phyloP scores from a whole-genome alignment of 2,329 filamentous ascomycete species.

The Trichoderma citrinoviride region DNA sequence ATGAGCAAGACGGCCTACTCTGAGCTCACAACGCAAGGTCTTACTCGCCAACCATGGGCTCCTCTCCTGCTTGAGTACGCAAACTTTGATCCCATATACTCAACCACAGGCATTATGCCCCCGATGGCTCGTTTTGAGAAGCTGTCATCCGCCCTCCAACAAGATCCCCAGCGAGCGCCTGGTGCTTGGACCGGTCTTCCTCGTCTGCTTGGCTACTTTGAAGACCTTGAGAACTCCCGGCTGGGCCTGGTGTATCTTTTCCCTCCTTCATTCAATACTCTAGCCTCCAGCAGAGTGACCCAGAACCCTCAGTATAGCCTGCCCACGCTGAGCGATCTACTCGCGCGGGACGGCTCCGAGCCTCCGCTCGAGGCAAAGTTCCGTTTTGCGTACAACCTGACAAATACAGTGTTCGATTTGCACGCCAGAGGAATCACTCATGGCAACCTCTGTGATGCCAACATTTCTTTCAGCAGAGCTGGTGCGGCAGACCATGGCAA shows the following conservation, averaged over 20 bases:
- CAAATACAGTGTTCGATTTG: slow-evolving; percentile 70
- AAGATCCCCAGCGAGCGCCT: slow-evolving; percentile 49
- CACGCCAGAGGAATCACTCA: slow-evolving; percentile 68
- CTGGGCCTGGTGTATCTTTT: slow-evolving; percentile 75
- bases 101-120: slow-evolving; percentile 60
- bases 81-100: slow-evolving; percentile 60
- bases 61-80: slow-evolving; percentile 71
- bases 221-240: slow-evolving; percentile 67
- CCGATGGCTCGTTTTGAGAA: slow-evolving; percentile 64
- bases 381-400: slow-evolving; percentile 68
- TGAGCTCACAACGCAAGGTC: slow-evolving; percentile 43
- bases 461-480: slow-evolving; percentile 62
- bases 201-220: slow-evolving; percentile 66
- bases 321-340: slow-evolving; percentile 54
- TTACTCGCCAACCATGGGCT: slow-evolving; percentile 46
- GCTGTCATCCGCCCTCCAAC: slow-evolving; percentile 57
- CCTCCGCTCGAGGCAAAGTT: slow-evolving; percentile 74
- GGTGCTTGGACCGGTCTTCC: slow-evolving; percentile 62
- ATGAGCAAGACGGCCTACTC: slow-evolving; percentile 52
- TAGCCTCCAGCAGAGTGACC: slow-evolving; percentile 52
- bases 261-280: slow-evolving; percentile 61
- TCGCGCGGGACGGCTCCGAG: slow-evolving; percentile 53
- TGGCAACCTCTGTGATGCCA: slow-evolving; percentile 65
- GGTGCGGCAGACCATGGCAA: slow-evolving; percentile 42
- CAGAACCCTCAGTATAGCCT: slow-evolving; percentile 51